A percentile compares a stretch with the other conserved stretches of the same genome.
Conservation (phyloP, 345 rosid genomes). For the Pseudoturritis turrita region DNA sequence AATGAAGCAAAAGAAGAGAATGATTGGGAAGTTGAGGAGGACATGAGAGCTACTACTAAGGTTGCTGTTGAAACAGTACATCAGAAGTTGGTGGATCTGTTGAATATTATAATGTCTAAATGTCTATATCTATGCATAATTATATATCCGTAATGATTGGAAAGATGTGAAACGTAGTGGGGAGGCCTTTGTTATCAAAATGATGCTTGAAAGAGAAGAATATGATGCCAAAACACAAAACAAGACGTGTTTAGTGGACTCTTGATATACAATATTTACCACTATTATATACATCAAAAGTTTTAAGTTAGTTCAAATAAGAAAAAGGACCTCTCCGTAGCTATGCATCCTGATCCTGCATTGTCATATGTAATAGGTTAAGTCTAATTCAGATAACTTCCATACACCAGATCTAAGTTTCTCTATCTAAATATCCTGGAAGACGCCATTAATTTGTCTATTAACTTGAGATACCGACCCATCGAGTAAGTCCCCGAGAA, state of each 20-base stretch:
- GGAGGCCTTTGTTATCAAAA: background rate
- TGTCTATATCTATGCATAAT: background rate
- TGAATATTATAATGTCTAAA: background rate
- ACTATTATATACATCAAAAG: background rate
- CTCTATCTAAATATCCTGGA: no score
- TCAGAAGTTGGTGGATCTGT: constrained; percentile 6
- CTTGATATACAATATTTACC: background rate
- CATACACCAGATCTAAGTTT: background rate
- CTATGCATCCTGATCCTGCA: background rate
- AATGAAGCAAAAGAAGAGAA: background rate
- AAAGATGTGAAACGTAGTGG: constrained; percentile 19
- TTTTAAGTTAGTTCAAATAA: background rate
- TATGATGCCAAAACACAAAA: background rate
- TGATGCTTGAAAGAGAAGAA: constrained; percentile 14
- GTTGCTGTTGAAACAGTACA: constrained; percentile 9
- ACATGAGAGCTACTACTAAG: constrained; percentile 19
- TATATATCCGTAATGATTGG: background rate
- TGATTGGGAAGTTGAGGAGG: constrained; percentile 16
- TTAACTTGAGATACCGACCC: background rate
- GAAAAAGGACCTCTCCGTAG: background rate
- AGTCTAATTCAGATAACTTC: background rate
- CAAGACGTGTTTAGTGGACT: background rate
- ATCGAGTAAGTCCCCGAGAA: background rate
- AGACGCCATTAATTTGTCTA: background rate
- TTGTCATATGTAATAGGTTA: background rate